A percentile compares a stretch with the other conserved stretches of the same genome.
Conservation (phyloP, 2,329 filamentous ascomycete species). For the Fusarium brevicatenulatum region DNA sequence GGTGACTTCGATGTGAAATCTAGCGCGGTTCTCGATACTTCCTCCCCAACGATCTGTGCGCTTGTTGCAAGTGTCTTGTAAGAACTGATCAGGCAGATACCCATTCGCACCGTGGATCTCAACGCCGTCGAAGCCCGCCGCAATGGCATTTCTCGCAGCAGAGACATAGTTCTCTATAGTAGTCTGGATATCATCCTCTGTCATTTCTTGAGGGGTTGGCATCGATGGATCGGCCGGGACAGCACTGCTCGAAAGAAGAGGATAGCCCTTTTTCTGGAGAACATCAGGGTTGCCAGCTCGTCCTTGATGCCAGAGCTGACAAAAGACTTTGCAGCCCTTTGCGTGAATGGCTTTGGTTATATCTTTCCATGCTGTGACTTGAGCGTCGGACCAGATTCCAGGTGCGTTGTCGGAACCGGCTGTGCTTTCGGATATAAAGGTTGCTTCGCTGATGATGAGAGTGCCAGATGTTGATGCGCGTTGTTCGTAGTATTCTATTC, state of each 20-base stretch:
- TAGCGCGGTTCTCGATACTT: not conserved
- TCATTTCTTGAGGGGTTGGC: not conserved
- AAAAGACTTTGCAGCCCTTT: not conserved
- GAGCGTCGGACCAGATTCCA: not conserved
- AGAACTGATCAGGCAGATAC: not conserved
- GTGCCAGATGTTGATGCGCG: not conserved
- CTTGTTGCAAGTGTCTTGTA: not conserved
- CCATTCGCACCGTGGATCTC: not conserved
- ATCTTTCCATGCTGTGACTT: not conserved
- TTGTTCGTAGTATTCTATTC: not conserved
- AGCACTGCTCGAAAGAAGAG: not conserved
- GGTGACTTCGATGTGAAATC: not conserved
- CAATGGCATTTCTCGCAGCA: not conserved
- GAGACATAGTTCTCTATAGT: not conserved
- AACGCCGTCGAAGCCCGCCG: not conserved
- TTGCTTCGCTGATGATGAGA: not conserved
- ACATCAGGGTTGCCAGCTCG: not conserved
- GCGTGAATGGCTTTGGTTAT: accelerated
- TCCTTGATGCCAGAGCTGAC: not conserved
- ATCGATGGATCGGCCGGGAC: not conserved
- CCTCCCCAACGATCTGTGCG: not conserved
- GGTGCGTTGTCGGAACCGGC: not conserved
- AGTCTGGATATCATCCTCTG: not conserved
- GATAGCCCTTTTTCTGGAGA: not conserved
- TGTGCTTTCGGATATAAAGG: not conserved